Conservation (phyloP, 352 stramenopile genomes). For the Phytopythium delawarense region DNA sequence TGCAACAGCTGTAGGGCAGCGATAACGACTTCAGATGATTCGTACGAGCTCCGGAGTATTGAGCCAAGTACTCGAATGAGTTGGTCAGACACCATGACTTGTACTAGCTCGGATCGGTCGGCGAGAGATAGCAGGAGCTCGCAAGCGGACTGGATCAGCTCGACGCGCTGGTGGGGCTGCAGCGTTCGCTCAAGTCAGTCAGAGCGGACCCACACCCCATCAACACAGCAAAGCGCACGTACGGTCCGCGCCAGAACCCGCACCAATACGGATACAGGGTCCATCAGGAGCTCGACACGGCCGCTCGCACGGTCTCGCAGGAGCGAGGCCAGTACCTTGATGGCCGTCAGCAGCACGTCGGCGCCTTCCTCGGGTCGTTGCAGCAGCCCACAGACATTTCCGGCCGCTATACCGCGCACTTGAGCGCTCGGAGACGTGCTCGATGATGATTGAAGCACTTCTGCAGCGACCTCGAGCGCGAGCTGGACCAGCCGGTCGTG, state of each 20-base stretch:
- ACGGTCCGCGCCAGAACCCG: not conserved
- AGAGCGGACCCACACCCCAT: too few species aligned
- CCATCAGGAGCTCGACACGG: not conserved
- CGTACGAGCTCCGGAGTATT: not conserved
- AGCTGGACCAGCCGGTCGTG: not conserved
- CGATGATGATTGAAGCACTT: not conserved
- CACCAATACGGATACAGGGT: not conserved
- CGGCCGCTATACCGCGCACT: not conserved
- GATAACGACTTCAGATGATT: not conserved
- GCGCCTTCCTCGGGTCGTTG: not conserved
- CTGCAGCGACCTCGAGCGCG: not conserved
- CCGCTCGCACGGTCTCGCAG: not conserved
- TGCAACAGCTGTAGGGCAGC: conserved; percentile 32
- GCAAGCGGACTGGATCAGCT: not conserved
- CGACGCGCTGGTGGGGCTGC: not conserved
- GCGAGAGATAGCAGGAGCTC: not conserved
- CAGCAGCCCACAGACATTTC: not conserved
- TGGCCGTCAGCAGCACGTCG: not conserved
- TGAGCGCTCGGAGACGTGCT: too few species aligned
- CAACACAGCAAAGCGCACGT: not conserved
- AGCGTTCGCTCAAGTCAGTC: too few species aligned
- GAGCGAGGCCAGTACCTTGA: not conserved
- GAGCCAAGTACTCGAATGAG: not conserved
- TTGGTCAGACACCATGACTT: not conserved
- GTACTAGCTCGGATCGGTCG: not conserved